phyloP scores from a whole-genome alignment of 2,329 filamentous ascomycete genomes.

The Uncinocarpus reesii region DNA sequence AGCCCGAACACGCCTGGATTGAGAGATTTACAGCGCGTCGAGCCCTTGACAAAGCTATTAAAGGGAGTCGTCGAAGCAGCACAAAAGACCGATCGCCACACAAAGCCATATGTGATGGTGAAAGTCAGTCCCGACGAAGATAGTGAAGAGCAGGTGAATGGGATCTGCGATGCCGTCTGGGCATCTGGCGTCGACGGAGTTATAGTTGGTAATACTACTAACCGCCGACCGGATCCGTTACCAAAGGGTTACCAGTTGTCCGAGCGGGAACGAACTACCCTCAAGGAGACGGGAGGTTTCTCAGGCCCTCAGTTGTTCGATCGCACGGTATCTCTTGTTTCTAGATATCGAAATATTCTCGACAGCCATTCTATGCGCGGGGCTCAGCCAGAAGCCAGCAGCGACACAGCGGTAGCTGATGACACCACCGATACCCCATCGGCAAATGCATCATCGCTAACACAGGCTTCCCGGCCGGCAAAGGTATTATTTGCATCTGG shows the following conservation, averaged over 20 bases:
- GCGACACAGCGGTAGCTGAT: slow-evolving; percentile 16
- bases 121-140: slow-evolving; percentile 97
- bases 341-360: slow-evolving; percentile 62
- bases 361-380: slow-evolving; percentile 37
- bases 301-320: slow-evolving; percentile 84
- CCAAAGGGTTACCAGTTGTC: slow-evolving; percentile 57
- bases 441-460: slow-evolving; percentile 4
- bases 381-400: slow-evolving; percentile 18
- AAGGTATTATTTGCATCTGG: slow-evolving; percentile 92
- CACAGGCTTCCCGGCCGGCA: slow-evolving; percentile 14
- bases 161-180: slow-evolving; percentile 78
- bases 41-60: slow-evolving; percentile 70
- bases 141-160: slow-evolving; percentile 68
- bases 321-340: slow-evolving; percentile 66
- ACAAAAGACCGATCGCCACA: slow-evolving; percentile 56
- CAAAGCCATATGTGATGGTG: slow-evolving; percentile 80
- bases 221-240: slow-evolving; percentile 61
- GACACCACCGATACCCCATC: slow-evolving; percentile 10
- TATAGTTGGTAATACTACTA: slow-evolving; percentile 96
- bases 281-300: slow-evolving; percentile 75
- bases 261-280: slow-evolving; percentile 52
- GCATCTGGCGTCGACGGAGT: slow-evolving; percentile 82
- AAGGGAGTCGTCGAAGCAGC: slow-evolving; percentile 74
- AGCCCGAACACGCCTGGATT: slow-evolving; percentile 92
- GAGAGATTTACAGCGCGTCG: slow-evolving; percentile 72